Base-by-base conservation (phyloP, 305 asterid genomes). In the Fraxinus dipetala region DNA sequence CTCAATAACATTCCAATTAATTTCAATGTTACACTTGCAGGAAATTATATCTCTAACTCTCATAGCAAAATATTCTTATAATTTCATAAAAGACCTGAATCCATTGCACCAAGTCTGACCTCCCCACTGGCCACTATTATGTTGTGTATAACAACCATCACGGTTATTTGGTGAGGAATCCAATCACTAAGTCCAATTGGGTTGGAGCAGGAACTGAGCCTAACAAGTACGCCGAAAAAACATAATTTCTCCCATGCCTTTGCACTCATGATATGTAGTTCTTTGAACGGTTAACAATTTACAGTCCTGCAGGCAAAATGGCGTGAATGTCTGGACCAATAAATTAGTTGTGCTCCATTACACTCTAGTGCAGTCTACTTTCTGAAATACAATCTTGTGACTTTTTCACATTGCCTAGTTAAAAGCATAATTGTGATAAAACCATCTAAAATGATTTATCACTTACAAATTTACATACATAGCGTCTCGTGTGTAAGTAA, bases 1-100 rank as follows among this genome's bases (percentile, higher is more conserved):
- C 80, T 63, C 72, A 20, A 75, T 38, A 70, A 63, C 56, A 75
- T 26, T 69, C 31, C 70, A 84, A 76, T 85, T 72, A 65, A 75
- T 82, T 81, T 61, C 77, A 20, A 4, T 20, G 63, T 75, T 75
- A 75, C 65, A 43, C 51, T 43, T 43, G 51, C 51, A 22, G 18
- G 32, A 43, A 40, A 38, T 43, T 61, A 61, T 61, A 0, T 16
- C 18, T 13, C 79, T 20, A 75, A 40, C 48, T 13, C 54, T 54
- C 11, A 75, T 75, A 43, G 54, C 61, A 75, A 61, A 20, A 61
- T 61, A 61, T 61, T 61, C 31, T 48, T 61, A 7, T 22, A 22
- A 8, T 61, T 10, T 18, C 72, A 61, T 20, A 61, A 61, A 63
- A 63, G 31, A 26, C 72, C 34, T 63, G 16, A 63, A 63, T 63